Percentiles rank a stretch among this genome's conserved stretches.
Conservation (phyloP, 768 basidiomycete species). For the Lentinula guzmanii region DNA sequence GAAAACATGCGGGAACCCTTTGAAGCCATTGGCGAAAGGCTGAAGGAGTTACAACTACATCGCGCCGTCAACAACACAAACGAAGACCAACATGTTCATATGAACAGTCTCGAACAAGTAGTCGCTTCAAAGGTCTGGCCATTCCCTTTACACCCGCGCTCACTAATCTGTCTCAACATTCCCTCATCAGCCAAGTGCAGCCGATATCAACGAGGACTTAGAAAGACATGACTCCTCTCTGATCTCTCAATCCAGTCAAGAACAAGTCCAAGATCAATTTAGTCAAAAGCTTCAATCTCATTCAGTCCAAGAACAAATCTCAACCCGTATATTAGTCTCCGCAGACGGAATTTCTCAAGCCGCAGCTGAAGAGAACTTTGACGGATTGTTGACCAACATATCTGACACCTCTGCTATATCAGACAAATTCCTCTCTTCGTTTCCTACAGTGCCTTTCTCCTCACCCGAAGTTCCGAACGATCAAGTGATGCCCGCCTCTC, state of each 20-base stretch:
- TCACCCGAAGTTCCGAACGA: not conserved
- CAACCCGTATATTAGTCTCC: not conserved
- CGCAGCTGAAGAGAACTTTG: not conserved
- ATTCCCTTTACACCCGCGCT: not conserved
- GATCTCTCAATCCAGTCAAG: not conserved
- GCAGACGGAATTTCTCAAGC: not conserved
- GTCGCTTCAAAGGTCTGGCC: not conserved
- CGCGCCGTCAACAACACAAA: not conserved
- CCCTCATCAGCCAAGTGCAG: not conserved
- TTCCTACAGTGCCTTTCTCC: conserved; percentile 3
- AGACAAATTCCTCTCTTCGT: conserved; percentile 1
- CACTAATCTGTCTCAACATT: not conserved
- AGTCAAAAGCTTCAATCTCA: not conserved
- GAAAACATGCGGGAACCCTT: conserved; percentile 19
- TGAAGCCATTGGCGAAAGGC: conserved; percentile 10
- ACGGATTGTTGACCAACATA: not conserved
- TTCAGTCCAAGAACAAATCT: not conserved
- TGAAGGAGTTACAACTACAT: conserved; percentile 9
- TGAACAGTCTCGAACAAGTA: not conserved
- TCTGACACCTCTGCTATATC: not conserved
- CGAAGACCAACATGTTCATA: not conserved
- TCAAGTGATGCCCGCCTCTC: not conserved
- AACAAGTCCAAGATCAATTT: not conserved
- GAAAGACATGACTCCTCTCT: not conserved
- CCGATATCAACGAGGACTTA: not conserved